These are phyloP conservation scores for Macrocybe gigantea DNA, from an alignment of 768 basidiomycete genomes.

Conservation along the genomic window DNA sequence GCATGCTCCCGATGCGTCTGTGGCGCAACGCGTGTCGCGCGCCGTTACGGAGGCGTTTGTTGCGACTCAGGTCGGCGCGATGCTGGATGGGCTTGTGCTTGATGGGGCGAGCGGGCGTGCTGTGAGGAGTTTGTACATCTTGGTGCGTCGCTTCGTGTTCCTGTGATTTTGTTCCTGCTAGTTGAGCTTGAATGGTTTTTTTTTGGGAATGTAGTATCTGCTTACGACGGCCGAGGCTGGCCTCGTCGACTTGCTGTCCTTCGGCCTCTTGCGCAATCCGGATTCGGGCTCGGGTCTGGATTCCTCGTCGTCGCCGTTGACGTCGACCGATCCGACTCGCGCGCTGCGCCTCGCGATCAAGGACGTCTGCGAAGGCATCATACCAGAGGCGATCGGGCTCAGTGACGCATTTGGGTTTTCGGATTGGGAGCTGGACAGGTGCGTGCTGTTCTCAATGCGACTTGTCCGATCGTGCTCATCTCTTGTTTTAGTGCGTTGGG, in stretches of 20 bases:
- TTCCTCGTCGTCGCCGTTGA: no score
- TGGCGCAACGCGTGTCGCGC: constrained; percentile 50
- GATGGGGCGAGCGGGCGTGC: constrained; percentile 18
- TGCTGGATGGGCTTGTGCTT: constrained; percentile 29
- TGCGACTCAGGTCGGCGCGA: constrained; percentile 45
- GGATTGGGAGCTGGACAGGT: constrained; percentile 74
- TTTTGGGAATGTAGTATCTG: constrained; percentile 35
- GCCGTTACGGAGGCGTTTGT: constrained; percentile 70
- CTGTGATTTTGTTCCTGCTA: no score
- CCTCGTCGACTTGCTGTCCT: constrained; percentile 55
- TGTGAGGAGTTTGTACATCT: constrained; percentile 31
- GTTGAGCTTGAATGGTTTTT: no score
- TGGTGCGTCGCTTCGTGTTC: constrained; percentile 28
- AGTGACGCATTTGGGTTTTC: constrained; percentile 71
- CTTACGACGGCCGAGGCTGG: constrained; percentile 50
- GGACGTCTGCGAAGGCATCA: constrained; percentile 39
- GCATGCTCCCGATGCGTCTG: constrained; percentile 44
- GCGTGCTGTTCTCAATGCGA: constrained; percentile 3
- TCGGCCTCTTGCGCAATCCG: constrained; percentile 32
- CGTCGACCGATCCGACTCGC: constrained; percentile 36
- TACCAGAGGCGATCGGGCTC: constrained; percentile 62
- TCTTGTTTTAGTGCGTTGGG: constrained; percentile 46
- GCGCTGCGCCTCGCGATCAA: constrained; percentile 46
- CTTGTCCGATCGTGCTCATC: neutral
- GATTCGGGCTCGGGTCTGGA: constrained; percentile 6